A percentile compares a stretch with the other conserved stretches of the same genome.
These are phyloP conservation scores for Diaporthe citri DNA, from an alignment of 2,329 filamentous ascomycete genomes.

Conservation along the genomic window DNA sequence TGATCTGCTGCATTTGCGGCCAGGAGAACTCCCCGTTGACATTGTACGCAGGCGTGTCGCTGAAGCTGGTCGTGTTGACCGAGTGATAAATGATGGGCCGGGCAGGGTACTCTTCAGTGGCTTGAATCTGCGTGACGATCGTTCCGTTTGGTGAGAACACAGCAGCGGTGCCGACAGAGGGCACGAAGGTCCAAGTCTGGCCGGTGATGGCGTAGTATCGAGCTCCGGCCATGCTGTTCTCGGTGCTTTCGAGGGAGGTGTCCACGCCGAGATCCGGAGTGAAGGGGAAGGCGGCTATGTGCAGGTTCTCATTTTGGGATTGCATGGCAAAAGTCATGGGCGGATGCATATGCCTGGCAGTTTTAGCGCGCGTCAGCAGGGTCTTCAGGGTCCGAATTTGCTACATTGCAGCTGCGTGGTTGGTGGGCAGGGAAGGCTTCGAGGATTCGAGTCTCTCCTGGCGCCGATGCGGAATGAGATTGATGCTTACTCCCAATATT, in stretches of 20 bases:
- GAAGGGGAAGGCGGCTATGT: slow-evolving; percentile 13
- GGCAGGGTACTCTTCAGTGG: background rate
- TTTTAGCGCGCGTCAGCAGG: background rate
- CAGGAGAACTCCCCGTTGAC: slow-evolving; percentile 8
- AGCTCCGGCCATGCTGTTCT: background rate
- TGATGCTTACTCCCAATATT: slow-evolving; percentile 3
- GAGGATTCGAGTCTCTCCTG: background rate
- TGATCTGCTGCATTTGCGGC: background rate
- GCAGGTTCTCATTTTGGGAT: slow-evolving; percentile 1
- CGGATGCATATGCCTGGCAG: slow-evolving; percentile 4
- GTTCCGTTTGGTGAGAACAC: slow-evolving; percentile 1
- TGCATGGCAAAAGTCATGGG: slow-evolving; percentile 5
- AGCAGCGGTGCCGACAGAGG: slow-evolving; percentile 6
- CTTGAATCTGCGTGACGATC: background rate
- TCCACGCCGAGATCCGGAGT: background rate
- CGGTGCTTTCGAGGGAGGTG: slow-evolving; percentile 2
- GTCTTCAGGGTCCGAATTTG: background rate
- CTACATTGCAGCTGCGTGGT: background rate
- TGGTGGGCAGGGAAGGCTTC: background rate
- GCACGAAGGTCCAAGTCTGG: slow-evolving; percentile 10
- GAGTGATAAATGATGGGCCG: background rate
- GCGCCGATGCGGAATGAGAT: rapidly evolving
- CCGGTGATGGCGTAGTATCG: background rate
- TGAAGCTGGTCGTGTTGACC: slow-evolving; percentile 11
- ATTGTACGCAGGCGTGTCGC: background rate